Conservation (phyloP, 331 rosid genomes). For the Malus hybrid region DNA sequence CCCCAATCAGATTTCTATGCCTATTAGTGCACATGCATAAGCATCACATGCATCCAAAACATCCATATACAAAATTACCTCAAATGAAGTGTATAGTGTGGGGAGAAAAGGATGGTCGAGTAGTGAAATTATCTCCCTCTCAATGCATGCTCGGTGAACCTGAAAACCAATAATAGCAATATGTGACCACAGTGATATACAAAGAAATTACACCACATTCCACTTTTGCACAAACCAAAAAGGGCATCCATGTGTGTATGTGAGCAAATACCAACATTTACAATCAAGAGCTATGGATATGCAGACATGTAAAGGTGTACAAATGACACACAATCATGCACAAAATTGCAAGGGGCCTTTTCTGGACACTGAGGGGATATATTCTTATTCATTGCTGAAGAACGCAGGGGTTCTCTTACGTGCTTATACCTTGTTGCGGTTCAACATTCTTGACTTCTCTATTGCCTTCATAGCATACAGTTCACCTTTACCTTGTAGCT, state of each 20-base stretch:
- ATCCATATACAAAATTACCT: slow-evolving; percentile 32
- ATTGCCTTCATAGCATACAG: slow-evolving; percentile 96
- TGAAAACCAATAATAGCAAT: slow-evolving; percentile 27
- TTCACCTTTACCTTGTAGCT: slow-evolving; percentile 68
- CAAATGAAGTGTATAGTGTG: slow-evolving; percentile 81
- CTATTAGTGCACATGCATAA: neutral
- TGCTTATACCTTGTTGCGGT: slow-evolving; percentile 81
- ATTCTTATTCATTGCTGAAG: neutral
- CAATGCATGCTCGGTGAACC: slow-evolving; percentile 95
- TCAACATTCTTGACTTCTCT: slow-evolving; percentile 76
- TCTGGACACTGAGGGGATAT: neutral
- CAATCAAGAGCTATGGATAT: neutral
- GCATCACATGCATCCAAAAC: neutral
- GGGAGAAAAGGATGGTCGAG: slow-evolving; percentile 99
- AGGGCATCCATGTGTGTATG: neutral
- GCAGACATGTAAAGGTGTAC: neutral
- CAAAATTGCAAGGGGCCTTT: neutral
- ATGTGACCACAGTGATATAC: neutral
- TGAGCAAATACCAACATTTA: neutral
- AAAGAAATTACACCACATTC: neutral
- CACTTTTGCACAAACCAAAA: neutral
- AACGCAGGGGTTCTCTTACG: slow-evolving; percentile 9
- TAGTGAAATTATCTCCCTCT: slow-evolving; percentile 78
- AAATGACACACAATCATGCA: neutral
- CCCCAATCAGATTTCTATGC: neutral